Evolutionary conservation across 345 rosid species (phyloP).

Genomic region (Bruguiera sexangula): DNA sequence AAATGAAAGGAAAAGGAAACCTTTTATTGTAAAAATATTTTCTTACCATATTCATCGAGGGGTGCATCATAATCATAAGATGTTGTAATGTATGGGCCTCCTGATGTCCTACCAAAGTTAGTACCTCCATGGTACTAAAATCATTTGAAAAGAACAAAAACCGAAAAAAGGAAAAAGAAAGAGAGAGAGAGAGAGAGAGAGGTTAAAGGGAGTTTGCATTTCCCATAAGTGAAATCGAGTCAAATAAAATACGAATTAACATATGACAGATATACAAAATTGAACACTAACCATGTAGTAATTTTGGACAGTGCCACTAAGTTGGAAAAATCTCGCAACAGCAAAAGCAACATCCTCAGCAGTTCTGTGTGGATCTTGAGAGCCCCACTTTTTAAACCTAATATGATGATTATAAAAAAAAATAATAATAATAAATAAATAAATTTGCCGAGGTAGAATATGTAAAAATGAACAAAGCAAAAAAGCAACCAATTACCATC

Average conservation of each 20-base stretch:
- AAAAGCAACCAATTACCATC: constrained; percentile 6
- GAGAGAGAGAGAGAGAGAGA: too few species aligned
- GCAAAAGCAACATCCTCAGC: constrained; percentile 20
- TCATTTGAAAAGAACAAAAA: neutral
- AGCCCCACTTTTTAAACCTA: constrained; percentile 18
- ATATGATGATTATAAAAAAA: neutral
- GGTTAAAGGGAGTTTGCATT: neutral
- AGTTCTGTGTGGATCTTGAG: constrained; percentile 13
- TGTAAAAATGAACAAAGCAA: neutral
- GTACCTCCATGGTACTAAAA: constrained; percentile 21
- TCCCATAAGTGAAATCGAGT: neutral
- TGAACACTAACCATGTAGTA: constrained; percentile 15
- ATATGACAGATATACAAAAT: neutral
- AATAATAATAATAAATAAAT: too few species aligned
- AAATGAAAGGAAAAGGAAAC: too few species aligned
- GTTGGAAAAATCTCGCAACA: constrained; percentile 20
- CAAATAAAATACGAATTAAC: neutral
- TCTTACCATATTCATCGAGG: constrained; percentile 17
- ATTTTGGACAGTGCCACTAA: constrained; percentile 13
- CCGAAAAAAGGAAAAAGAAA: too few species aligned
- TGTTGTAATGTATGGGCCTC: constrained; percentile 23
- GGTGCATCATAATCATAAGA: constrained; percentile 25
- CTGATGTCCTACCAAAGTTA: constrained; percentile 12
- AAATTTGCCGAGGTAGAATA: neutral
- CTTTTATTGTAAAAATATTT: too few species aligned